Evolutionary conservation across 352 stramenopile genomes (phyloP).

Genomic region (Hyaloperonospora brassicae): DNA sequence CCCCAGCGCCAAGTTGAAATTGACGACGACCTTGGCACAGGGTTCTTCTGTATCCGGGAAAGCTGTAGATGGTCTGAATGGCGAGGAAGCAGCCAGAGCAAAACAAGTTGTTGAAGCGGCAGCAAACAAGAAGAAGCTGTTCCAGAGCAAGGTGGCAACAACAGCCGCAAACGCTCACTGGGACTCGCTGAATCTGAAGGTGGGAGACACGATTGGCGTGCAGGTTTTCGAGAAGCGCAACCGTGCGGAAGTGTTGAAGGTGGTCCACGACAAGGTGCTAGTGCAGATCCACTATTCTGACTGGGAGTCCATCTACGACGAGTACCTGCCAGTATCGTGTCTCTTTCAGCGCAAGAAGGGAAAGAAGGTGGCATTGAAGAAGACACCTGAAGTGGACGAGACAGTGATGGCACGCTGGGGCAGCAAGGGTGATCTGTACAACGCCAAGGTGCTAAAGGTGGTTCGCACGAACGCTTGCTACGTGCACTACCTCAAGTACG

Average conservation of each 20-base stretch:
- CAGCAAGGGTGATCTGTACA: conserved; percentile 61
- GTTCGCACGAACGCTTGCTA: conserved; percentile 66
- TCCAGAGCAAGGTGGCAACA: conserved; percentile 17
- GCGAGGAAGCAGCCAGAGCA: conserved; percentile 22
- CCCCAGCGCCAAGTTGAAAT: conserved; percentile 32
- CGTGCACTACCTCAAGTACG: conserved; percentile 79
- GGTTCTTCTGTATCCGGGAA: conserved; percentile 19
- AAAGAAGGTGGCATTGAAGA: conserved; percentile 50
- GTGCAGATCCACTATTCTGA: conserved; percentile 75
- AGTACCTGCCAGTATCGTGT: conserved; percentile 56
- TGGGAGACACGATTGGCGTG: conserved; percentile 60
- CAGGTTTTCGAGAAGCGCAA: conserved; percentile 75
- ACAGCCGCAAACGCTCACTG: conserved; percentile 41
- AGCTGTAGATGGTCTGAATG: conserved; percentile 19
- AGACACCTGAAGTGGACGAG: conserved; percentile 60
- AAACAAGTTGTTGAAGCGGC: conserved; percentile 27
- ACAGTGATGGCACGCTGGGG: conserved; percentile 69
- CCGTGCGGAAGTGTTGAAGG: conserved; percentile 50
- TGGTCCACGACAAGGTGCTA: conserved; percentile 61
- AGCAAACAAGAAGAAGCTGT: conserved; percentile 18
- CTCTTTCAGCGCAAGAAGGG: conserved; percentile 49
- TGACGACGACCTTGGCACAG: conserved; percentile 27
- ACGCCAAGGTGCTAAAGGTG: conserved; percentile 72
- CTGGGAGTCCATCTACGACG: conserved; percentile 79
- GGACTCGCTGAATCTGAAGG: conserved; percentile 49